A percentile compares a stretch with the other conserved stretches of the same genome.
Conservation (phyloP, 2,329 filamentous ascomycete genomes). For the Ceratocystis alfenasii region DNA sequence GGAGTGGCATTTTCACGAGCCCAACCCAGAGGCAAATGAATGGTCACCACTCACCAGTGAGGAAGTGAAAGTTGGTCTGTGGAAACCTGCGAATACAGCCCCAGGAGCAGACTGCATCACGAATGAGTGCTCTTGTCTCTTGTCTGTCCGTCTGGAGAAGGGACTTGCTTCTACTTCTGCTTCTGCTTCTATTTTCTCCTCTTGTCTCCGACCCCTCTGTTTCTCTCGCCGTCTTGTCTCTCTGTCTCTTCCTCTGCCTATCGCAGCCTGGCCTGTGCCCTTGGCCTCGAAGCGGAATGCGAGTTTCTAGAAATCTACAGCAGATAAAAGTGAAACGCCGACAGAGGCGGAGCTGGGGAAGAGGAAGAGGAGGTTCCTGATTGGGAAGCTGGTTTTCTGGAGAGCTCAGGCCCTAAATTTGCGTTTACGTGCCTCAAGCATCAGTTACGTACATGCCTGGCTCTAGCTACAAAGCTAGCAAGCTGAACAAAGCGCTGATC, state of each 20-base stretch:
- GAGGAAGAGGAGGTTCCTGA: slow-evolving; percentile 1
- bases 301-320: background rate
- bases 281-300: background rate
- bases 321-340: background rate
- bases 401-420: background rate
- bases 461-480: background rate
- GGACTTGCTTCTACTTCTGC: background rate
- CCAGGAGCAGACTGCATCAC: too few relatives aligned
- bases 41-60: too few relatives aligned
- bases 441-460: background rate
- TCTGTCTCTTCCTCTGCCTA: too few relatives aligned
- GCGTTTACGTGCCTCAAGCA: background rate
- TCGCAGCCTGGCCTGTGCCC: background rate
- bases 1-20: too few relatives aligned
- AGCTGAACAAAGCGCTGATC: slow-evolving; percentile 8
- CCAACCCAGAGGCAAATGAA: too few relatives aligned
- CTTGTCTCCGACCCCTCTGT: too few relatives aligned
- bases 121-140: background rate
- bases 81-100: too few relatives aligned
- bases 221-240: too few relatives aligned
- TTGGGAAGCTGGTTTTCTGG: slow-evolving; percentile 7
- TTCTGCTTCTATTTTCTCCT: background rate
- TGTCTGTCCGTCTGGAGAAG: background rate
- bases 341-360: background rate
- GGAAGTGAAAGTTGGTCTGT: too few relatives aligned